Conservation (phyloP, 176 grass and related monocot species). For the Oryza coarctata region DNA sequence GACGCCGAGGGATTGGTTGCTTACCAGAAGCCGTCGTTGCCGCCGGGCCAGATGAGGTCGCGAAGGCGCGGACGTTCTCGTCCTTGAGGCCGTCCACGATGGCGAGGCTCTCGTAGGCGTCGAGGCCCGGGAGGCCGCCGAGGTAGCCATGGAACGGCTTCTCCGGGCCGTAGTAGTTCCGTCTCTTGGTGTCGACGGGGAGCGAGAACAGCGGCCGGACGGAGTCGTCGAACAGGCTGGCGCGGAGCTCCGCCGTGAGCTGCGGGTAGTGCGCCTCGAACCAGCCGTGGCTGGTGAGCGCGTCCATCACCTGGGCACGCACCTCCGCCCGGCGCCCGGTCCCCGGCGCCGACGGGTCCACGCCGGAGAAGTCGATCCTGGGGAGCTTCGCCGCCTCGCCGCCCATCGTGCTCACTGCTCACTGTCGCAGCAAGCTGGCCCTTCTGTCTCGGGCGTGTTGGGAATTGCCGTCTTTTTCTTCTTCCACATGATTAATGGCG, state of each 20-base stretch:
- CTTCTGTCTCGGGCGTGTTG: not conserved
- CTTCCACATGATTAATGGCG: not conserved
- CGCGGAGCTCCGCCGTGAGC: constrained; percentile 25
- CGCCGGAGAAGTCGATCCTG: constrained; percentile 30
- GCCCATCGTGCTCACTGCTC: not conserved
- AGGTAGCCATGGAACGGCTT: constrained; percentile 63
- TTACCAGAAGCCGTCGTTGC: constrained; percentile 49
- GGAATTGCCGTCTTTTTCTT: not conserved
- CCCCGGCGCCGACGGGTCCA: constrained; percentile 1
- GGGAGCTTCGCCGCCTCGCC: not conserved
- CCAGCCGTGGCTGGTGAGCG: constrained; percentile 48
- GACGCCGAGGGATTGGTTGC: not conserved
- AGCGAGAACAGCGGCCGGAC: constrained; percentile 60
- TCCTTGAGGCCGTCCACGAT: constrained; percentile 28
- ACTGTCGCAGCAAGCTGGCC: too few species aligned
- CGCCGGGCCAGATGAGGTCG: constrained; percentile 59
- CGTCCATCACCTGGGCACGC: constrained; percentile 42
- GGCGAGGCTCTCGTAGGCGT: constrained; percentile 57
- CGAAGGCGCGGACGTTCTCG: constrained; percentile 33
- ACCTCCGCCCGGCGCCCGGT: not conserved
- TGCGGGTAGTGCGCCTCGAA: constrained; percentile 60
- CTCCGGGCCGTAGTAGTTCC: constrained; percentile 54
- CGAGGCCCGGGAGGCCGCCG: constrained; percentile 37
- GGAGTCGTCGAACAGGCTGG: constrained; percentile 43
- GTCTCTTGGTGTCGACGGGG: constrained; percentile 46